phyloP scores from a whole-genome alignment of 495 filamentous ascomycete species.

The Ramalina intermedia region DNA sequence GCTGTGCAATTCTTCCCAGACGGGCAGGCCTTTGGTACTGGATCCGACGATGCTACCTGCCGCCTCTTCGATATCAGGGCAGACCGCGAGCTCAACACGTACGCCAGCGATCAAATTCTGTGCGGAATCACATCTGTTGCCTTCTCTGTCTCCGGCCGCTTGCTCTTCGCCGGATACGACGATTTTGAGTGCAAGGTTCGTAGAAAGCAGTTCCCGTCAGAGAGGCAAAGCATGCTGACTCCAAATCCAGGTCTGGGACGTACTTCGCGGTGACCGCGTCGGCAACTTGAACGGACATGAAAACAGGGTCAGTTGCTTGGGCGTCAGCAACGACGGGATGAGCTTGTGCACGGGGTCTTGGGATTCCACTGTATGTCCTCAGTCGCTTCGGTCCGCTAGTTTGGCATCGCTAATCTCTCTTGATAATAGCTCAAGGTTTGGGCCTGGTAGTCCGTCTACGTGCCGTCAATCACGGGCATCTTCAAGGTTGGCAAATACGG shows the following conservation, averaged over 20 bases:
- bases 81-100: constrained; percentile 89
- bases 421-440: constrained; percentile 65
- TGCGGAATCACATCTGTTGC: constrained; percentile 98
- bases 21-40: constrained; percentile 95
- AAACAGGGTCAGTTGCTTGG: constrained; percentile 95
- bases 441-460: constrained; percentile 42
- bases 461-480: neutral
- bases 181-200: constrained; percentile 99
- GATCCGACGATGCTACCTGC: constrained; percentile 95
- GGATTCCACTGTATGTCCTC: constrained; percentile 81
- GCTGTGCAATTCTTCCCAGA: constrained; percentile 99
- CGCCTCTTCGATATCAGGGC: constrained; percentile 95
- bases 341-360: constrained; percentile 98
- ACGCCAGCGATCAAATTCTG: constrained; percentile 90
- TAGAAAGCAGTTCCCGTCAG: neutral
- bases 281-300: constrained; percentile 93
- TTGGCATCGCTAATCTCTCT: neutral
- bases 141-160: constrained; percentile 89
- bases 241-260: constrained; percentile 75
- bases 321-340: constrained; percentile 97
- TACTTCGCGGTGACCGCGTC: constrained; percentile 90
- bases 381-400: neutral
- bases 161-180: constrained; percentile 95
- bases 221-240: too few species aligned
- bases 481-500: neutral